Base-by-base conservation (phyloP, 176 grass and related monocot genomes). In the Poa annua region DNA sequence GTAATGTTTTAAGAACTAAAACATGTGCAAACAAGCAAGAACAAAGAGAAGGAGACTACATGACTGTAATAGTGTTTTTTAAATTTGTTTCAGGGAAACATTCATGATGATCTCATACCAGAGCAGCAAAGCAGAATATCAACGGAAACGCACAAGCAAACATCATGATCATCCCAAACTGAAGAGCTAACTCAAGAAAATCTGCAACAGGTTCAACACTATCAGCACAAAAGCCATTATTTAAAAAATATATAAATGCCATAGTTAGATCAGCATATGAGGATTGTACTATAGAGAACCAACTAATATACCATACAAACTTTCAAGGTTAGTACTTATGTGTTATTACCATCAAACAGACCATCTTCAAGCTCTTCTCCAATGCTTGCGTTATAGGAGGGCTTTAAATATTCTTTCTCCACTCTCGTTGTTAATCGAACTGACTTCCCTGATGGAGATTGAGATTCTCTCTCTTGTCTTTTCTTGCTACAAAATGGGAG, bases 161-260 rank as follows among this genome's bases (percentile, higher is more conserved):
- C 96, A 99, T 99, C 96, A 99, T 94, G 67, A 99, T 99, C 96
- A 99, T 96, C 78, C 96, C 96, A 78, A 99, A 99, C 71, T 99
- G 93, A 86, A 96, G 90, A 87, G 96, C 85, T 68, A 99, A 53
- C 88, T 99, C 89, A 34, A 99, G 88, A 89, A 90, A 94, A 87
- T 99, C 93, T 98, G 85, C 54, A 85, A 50, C 55, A 39, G 60
- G 71, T 79, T 68, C 41, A 54, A 87, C 44, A 77, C 24, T 57
- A 68, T 71, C 78, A 85, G 79, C n/a, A 52, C n/a, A 69, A 44
- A 88, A 34, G 11, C 1, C 74, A 35, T 47, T 13, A 3, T n/a
- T 75, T 78, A 34, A 42, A 35, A 73, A 64, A 56, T 73, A 72
- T 75, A 33, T 20, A 15, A 70, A 80, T 78, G 61, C 44, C 44